Conservation (phyloP, 148 eudicot species). For the Cornus florida region DNA sequence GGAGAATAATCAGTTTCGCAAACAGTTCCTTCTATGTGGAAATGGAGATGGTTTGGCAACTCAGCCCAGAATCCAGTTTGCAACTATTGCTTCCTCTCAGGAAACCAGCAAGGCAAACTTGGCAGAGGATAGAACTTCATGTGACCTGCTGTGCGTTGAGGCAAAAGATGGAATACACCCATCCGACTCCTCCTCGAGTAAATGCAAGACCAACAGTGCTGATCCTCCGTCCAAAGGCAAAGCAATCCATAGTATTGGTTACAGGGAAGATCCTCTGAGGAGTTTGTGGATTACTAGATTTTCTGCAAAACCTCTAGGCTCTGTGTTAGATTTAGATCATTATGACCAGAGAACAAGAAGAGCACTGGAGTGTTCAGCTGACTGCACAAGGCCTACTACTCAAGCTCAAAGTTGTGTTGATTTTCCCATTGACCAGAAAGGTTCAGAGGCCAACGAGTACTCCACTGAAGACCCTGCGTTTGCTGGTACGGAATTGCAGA, state of each 20-base stretch:
- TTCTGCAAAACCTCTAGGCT: slow-evolving; percentile 23
- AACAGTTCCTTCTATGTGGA: slow-evolving; percentile 8
- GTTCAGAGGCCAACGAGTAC: slow-evolving; percentile 12
- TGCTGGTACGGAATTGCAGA: slow-evolving; percentile 6
- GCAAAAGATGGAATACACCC: slow-evolving; percentile 14
- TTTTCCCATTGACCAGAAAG: slow-evolving; percentile 15
- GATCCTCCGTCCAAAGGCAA: slow-evolving; percentile 19
- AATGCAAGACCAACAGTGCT: slow-evolving; percentile 7
- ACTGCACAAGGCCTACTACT: background rate
- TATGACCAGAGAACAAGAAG: slow-evolving; percentile 2
- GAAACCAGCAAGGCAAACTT: background rate
- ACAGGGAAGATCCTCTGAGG: slow-evolving; percentile 15
- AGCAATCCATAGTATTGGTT: slow-evolving; percentile 1
- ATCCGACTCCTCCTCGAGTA: slow-evolving; percentile 21
- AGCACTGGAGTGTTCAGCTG: slow-evolving; percentile 11
- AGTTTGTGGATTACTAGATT: slow-evolving; percentile 58
- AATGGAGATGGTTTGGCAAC: background rate
- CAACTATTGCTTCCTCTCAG: slow-evolving; percentile 10
- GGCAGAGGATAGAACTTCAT: slow-evolving; percentile 9
- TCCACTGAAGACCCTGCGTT: background rate
- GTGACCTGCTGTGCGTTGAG: background rate
- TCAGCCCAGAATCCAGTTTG: no score
- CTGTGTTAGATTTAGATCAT: slow-evolving; percentile 9
- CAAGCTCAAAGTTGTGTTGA: background rate
- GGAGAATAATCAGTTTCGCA: slow-evolving; percentile 9